Percentiles rank a stretch among this genome's conserved stretches.
These are phyloP conservation scores for Ogataea angusta DNA, from an alignment of 805 yeast genomes.

Conservation along the genomic window DNA sequence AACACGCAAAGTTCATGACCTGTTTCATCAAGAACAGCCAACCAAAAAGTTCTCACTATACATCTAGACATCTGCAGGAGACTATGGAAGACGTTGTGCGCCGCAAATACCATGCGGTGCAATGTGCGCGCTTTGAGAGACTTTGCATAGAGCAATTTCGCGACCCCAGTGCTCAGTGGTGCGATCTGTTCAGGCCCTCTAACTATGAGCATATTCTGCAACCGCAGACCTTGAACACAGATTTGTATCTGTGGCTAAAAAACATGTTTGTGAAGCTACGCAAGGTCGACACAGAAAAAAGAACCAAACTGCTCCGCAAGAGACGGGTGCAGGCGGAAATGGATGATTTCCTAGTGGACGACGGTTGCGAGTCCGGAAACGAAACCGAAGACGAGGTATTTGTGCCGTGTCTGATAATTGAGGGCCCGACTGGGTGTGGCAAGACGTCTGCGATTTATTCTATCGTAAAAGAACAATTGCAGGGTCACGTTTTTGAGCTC, in stretches of 20 bases:
- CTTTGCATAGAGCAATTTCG: background rate
- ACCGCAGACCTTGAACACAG: slow-evolving; percentile 21
- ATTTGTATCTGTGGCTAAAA: slow-evolving; percentile 39
- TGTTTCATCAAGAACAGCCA: slow-evolving; percentile 3
- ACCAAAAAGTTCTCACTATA: background rate
- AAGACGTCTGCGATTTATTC: slow-evolving; percentile 75
- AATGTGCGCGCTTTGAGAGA: slow-evolving; percentile 8
- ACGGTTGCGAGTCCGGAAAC: slow-evolving; percentile 15
- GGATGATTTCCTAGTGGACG: slow-evolving; percentile 41
- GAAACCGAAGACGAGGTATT: slow-evolving; percentile 38
- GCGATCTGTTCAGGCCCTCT: slow-evolving; percentile 43
- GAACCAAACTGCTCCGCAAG: slow-evolving; percentile 19
- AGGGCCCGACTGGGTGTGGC: slow-evolving; percentile 74
- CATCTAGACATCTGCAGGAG: background rate
- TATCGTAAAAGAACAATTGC: slow-evolving; percentile 50
- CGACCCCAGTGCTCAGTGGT: slow-evolving; percentile 34
- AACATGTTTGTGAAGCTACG: slow-evolving; percentile 36
- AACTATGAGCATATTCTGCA: slow-evolving; percentile 36
- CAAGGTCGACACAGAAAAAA: slow-evolving; percentile 29
- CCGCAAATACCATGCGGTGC: slow-evolving; percentile 4
- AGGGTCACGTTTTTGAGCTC: slow-evolving; percentile 77
- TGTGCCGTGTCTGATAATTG: slow-evolving; percentile 61
- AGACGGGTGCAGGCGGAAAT: slow-evolving; percentile 23
- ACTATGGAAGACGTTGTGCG: background rate
- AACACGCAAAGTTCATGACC: slow-evolving; percentile 2